Evolutionary conservation across 208 protist species (phyloP), one percentile per base, ranked within the genome.

Genomic region (Novymonas esmeraldas): DNA sequence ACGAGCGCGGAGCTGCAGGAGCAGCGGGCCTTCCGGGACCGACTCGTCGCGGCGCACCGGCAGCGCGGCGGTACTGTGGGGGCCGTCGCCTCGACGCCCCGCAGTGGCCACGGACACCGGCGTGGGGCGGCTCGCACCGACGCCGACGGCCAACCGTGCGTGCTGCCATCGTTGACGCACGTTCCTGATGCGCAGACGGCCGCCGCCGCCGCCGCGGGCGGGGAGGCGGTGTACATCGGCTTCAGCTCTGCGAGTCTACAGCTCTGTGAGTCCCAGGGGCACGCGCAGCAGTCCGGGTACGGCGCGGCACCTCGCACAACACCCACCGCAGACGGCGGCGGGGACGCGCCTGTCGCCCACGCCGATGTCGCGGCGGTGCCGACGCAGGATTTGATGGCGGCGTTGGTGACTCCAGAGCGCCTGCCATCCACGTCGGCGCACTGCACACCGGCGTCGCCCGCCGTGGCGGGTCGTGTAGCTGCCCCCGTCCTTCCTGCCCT

Each of bases 211-310:
- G 49, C 26, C 48, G 22, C 29, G 20, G 36, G 44, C 6, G 44
- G n/a, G 3, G 46, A 56, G 3, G n/a, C 61, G 0, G 7, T 48
- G 34, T 75, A 75, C 61, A 50, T 69, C 50, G 69, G 69, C 44
- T 75, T 63, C 38, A 75, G 60, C 39, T 49, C 61, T 14, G 69
- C 68, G 34, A 75, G 61, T 63, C 45, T 75, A 18, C 61, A 75
- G 54, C 69, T 64, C 11, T 74, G 59, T 14, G n/a, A 22, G 6
- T 54, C 60, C 0, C 60, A 68, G 26, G 26, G 34, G 16, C 36
- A 45, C 2, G 0, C 42, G 0, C 14, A 28, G 34, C 31, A 54
- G 22, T 16, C 33, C 33, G n/a, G n/a, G n/a, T n/a, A n/a, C n/a
- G n/a, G n/a, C n/a, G n/a, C n/a, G n/a, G 10, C 18, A 6, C 33